Base-by-base conservation (phyloP, 495 filamentous ascomycete species). In the Lophiotrema nucula region DNA sequence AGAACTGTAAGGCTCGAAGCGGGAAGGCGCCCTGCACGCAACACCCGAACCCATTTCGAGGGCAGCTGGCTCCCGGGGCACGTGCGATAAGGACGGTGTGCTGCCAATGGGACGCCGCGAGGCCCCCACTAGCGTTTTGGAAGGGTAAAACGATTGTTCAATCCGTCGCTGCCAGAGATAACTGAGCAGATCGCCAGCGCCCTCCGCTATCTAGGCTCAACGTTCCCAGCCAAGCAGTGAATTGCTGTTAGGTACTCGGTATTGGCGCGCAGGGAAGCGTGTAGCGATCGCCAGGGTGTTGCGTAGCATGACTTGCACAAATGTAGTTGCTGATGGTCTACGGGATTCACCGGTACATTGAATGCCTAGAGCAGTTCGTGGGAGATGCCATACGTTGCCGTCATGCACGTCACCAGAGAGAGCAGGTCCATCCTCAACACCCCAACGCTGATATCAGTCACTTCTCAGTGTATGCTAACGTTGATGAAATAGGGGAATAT, bases 191-290 rank as follows among this genome's bases (percentile, higher is more conserved):
- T n/a, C n/a, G n/a, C n/a, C n/a, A n/a, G 5, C 4, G 4, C 2
- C 19, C 23, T n/a, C 8, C 38, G 31, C 31, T 35, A n/a, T n/a
- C n/a, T n/a, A n/a, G n/a, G n/a, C n/a, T n/a, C 31, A 35, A n/a
- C 31, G 31, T 21, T n/a, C 31, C 50, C 42, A 54, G 58, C 58
- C 58, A 60, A 60, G 58, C 58, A 49, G 44, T 41, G 58, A 47
- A 21, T 54, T 54, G 50, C 58, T 60, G 49, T 60, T 60, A 60
- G 56, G 56, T 59, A 59, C 56, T 47, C 31, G 47, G 24, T 35
- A 44, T 59, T 39, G 35, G 24, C 31, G 46, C 16, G n/a, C 6
- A 12, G 1, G 15, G 13, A n/a, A n/a, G n/a, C n/a, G n/a, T n/a
- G n/a, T n/a, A n/a, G n/a, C n/a, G n/a, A n/a, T n/a, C n/a, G n/a